Evolutionary conservation across 208 protist species (phyloP).

Genomic region (Acanthamoeba sp.): DNA sequence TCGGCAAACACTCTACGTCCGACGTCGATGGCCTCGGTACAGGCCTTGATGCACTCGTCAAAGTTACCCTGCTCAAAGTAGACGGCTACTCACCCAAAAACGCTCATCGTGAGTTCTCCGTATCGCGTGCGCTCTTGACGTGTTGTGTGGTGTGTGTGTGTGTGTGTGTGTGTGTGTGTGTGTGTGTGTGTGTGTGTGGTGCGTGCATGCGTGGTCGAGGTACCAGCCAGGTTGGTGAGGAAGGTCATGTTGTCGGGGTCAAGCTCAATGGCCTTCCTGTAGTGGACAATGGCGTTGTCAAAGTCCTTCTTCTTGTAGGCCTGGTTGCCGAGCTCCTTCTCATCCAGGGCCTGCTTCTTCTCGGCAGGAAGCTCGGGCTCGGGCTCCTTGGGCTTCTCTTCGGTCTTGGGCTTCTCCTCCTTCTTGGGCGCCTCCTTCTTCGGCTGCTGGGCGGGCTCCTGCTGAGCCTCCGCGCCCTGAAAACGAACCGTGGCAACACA

Average conservation of each 20-base stretch:
- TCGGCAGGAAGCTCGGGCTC: conserved; percentile 57
- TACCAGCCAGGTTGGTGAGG: conserved; percentile 83
- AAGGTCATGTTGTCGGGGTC: conserved; percentile 83
- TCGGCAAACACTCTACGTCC: conserved; percentile 90
- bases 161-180: not conserved
- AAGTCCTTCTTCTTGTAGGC: conserved; percentile 96
- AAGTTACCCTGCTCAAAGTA: conserved; percentile 95
- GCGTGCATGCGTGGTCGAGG: no score
- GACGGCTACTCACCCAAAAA: conserved; percentile 88
- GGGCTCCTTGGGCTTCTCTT: conserved; percentile 65
- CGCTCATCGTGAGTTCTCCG: not conserved
- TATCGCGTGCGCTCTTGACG: no score
- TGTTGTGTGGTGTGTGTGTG: not conserved
- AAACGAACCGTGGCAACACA: not conserved
- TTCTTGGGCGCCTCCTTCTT: conserved; percentile 77
- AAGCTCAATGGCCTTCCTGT: conserved; percentile 83
- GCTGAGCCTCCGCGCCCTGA: conserved; percentile 13
- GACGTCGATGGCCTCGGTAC: conserved; percentile 92
- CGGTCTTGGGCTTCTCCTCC: conserved; percentile 31
- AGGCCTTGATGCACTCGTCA: conserved; percentile 94
- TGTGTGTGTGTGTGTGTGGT: not conserved
- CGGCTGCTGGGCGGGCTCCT: not conserved
- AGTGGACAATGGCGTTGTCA: conserved; percentile 89
- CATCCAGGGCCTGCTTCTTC: conserved; percentile 68
- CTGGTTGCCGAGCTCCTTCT: conserved; percentile 95